phyloP scores from a whole-genome alignment of 2,329 filamentous ascomycete genomes.

The Botrytis deweyae region DNA sequence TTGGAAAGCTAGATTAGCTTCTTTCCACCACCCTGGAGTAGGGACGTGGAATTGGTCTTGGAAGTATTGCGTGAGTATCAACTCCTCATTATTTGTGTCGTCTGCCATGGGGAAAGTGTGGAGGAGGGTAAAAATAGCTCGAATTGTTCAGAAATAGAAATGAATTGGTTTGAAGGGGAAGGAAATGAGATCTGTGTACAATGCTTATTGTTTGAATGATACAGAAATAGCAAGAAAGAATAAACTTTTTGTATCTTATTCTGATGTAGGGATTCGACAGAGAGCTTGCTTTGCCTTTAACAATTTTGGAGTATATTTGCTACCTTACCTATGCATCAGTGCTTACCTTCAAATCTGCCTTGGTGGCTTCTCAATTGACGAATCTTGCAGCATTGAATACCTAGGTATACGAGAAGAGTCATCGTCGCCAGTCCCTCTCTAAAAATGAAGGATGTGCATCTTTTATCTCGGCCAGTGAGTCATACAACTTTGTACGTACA shows the following conservation, averaged over 20 bases:
- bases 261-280: not conserved
- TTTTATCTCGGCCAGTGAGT: conserved; percentile 9
- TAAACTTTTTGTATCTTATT: not conserved
- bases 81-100: not conserved
- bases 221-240: not conserved
- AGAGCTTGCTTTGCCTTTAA: conserved; percentile 1
- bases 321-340: not conserved
- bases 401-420: not conserved
- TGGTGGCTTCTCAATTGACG: not conserved
- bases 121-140: not conserved
- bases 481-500: not conserved
- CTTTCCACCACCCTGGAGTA: not conserved
- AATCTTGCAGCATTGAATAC: not conserved
- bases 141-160: not conserved
- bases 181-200: not conserved
- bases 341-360: not conserved
- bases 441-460: not conserved
- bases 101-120: not conserved
- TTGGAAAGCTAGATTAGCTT: conserved; percentile 8
- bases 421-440: not conserved
- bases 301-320: not conserved
- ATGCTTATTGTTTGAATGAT: not conserved
- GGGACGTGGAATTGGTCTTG: conserved; percentile 9
- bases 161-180: not conserved
- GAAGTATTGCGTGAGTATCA: not conserved